Evolutionary conservation across 371 early-diverging fungal genomes (phyloP).

Genomic region (Mucor plumbeus): DNA sequence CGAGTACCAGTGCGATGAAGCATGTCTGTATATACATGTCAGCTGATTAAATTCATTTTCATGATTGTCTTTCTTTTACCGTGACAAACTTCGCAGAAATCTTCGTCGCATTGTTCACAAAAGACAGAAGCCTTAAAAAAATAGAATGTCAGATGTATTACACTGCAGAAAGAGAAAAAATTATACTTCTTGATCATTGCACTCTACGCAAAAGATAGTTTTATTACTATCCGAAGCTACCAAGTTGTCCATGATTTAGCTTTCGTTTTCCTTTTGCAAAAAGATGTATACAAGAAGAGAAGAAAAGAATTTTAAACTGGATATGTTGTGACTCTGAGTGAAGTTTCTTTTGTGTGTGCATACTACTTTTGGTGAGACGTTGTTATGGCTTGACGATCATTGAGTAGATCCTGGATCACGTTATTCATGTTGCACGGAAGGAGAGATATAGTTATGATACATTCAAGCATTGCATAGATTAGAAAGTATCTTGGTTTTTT

Average conservation of each 20-base stretch:
- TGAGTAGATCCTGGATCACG: no score
- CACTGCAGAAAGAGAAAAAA: background rate
- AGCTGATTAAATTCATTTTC: background rate
- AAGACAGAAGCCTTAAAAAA: conserved; percentile 59
- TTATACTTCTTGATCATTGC: conserved; percentile 71
- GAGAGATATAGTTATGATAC: no score
- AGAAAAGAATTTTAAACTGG: background rate
- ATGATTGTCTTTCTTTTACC: conserved; percentile 26
- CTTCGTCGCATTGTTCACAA: conserved; percentile 84
- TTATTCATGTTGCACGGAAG: no score
- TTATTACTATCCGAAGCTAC: conserved; percentile 27
- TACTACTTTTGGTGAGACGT: no score
- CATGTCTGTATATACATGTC: conserved; percentile 40
- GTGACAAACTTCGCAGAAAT: conserved; percentile 93
- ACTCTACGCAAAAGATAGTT: conserved; percentile 81
- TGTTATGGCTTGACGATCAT: no score
- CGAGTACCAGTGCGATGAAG: conserved; percentile 58
- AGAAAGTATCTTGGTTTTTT: no score
- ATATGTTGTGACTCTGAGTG: background rate
- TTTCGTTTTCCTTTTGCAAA: background rate
- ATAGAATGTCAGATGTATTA: background rate
- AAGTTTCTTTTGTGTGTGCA: no score
- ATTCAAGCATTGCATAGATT: no score
- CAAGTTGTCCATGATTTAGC: conserved; percentile 15
- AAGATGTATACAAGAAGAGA: background rate